Base-by-base conservation (phyloP, 148 eudicot species). In the Chenopodium formosanum region DNA sequence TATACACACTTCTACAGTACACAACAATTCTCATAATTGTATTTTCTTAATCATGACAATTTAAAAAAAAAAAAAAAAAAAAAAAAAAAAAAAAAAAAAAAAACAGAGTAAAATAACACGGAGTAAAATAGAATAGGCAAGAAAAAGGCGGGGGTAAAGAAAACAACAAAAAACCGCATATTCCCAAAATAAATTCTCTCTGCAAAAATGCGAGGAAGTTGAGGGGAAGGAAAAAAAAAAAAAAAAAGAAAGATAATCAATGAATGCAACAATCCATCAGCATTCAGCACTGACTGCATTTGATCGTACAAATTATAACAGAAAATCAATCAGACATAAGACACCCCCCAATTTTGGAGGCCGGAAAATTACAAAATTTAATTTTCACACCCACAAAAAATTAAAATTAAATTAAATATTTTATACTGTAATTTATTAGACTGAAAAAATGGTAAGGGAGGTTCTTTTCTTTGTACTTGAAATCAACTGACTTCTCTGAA, bases 171-270 rank as follows among this genome's bases (percentile, higher is more conserved):
- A 75, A 53, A 75, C 81, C 53, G 77, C 82, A 85, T 31, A 78
- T 83, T 75, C 84, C 82, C 76, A 50, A 66, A 85, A 80, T 53
- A 86, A 64, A 82, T 79, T 79, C 75, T 25, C 78, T 67, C 81
- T 37, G 78, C 75, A 64, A 50, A 50, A 11, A 73, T 78, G 78
- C 58, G 7, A 22, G 27, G 22, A 58, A 56, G 71, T 12, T 17
- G 48, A 9, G 58, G 70, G 70, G 44, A 37, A 37, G 44, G 4
- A 25, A 25, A 25, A 25, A 25, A 25, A 25, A 25, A 34, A 37
- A 2, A 22, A 22, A 17, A 17, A 44, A n/a, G 22, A 48, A 73
- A 72, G 3, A 20, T 40, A 81, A 66, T 81, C 79, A 80, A 80
- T 76, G 74, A 84, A 79, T 79, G 80, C 80, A 37, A 37, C 7